Conservation (phyloP, 2,329 filamentous ascomycete genomes). For the Trichoderma koningiopsis region DNA sequence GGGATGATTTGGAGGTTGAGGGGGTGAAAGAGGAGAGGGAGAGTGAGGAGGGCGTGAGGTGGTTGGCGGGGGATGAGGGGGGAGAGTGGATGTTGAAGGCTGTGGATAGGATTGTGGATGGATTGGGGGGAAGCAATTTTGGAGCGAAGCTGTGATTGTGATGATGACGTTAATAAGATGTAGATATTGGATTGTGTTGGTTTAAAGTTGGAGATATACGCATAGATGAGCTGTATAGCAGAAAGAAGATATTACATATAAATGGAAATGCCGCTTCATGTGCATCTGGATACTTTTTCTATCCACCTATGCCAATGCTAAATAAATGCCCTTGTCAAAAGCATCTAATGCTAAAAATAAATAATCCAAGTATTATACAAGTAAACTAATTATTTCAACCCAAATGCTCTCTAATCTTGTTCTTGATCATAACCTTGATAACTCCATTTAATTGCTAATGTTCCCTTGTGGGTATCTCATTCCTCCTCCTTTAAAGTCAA, state of each 20-base stretch:
- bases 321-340: not conserved
- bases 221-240: not conserved
- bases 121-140: constrained; percentile 49
- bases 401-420: not conserved
- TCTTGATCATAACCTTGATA: not conserved
- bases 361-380: not conserved
- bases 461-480: constrained; percentile 1
- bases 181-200: not conserved
- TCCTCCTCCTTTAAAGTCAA: not conserved
- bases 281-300: too few species aligned
- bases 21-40: constrained; percentile 40
- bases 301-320: not conserved
- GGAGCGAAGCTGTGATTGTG: constrained; percentile 31
- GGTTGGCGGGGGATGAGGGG: constrained; percentile 50
- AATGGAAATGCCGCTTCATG: not conserved
- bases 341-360: not conserved
- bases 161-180: not conserved
- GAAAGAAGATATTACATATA: not conserved
- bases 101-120: constrained; percentile 49
- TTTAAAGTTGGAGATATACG: not conserved
- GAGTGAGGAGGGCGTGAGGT: constrained; percentile 40
- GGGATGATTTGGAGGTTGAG: constrained; percentile 38
- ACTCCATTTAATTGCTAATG: constrained; percentile 1
- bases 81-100: constrained; percentile 50
- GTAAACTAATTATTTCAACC: not conserved